Evolutionary conservation across 2,329 filamentous ascomycete species (phyloP), one percentile per base, ranked within the genome.

Genomic region (Aspergillus fumigatiaffinis): DNA sequence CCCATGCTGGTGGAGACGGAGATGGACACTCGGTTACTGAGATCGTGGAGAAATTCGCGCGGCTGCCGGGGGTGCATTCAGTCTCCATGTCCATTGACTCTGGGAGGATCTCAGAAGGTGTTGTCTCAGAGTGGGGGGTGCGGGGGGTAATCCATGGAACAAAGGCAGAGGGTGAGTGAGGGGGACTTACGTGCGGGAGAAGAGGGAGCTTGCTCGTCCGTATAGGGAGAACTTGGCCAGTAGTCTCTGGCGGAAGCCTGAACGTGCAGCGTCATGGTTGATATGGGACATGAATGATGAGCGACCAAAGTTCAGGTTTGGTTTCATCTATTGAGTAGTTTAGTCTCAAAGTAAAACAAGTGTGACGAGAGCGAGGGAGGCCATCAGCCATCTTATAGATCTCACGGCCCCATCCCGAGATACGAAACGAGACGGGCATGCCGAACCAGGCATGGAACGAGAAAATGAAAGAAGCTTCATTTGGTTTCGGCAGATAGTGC

Each of bases 21-120:
- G 21, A 28, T 17, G 52, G 32, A 25, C 35, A 55, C 29, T 59
- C 47, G 41, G 57, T 53, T 29, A 53, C 54, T 21, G 59, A 57
- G 20, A 56, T 50, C 14, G 53, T n/a, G 56, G 55, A 25, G 35
- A 49, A 42, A 41, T 57, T 55, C 29, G 63, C 61, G 48, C 56
- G 64, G 61, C 68, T 70, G 52, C 65, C 62, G 54, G 60, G 62
- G 53, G 57, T 50, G 57, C 57, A 51, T 69, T 71, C 70, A 69
- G 70, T 59, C 52, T 67, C 70, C 56, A 61, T 60, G 57, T 59
- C 60, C 55, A 67, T 57, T 42, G 62, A 60, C 61, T 67, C 70
- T 72, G 51, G 53, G 54, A 53, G 26, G 12, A 47, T 66, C 61
- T 67, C 60, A 68, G 67, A 66, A 61, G 96, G 54, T 86, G 74